Conservation (phyloP, 2,329 filamentous ascomycete species). For the Verticillium klebahnii region DNA sequence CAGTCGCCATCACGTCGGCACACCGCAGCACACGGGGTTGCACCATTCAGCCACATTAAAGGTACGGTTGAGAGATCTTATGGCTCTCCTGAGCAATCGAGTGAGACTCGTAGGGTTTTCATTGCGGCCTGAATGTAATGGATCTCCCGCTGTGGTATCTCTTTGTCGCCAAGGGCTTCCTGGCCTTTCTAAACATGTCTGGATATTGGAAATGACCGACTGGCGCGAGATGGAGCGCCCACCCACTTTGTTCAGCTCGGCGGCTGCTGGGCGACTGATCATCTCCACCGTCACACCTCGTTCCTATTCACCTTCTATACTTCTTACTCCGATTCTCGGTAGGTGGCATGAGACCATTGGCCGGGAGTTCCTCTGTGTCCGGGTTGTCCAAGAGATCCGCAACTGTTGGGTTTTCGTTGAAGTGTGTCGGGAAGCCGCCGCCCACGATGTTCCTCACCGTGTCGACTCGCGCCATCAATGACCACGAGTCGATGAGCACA, state of each 20-base stretch:
- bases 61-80: background rate
- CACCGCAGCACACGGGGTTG: background rate
- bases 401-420: conserved; percentile 32
- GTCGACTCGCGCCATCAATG: conserved; percentile 41
- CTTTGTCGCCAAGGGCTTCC: background rate
- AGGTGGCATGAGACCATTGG: conserved; percentile 7
- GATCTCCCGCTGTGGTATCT: background rate
- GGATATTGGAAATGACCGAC: background rate
- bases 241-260: background rate
- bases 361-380: conserved; percentile 20
- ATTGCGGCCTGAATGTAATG: background rate
- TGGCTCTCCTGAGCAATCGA: background rate
- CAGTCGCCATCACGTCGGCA: background rate
- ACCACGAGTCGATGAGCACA: conserved; percentile 47
- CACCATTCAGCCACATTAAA: background rate
- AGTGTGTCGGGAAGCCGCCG: conserved; percentile 36
- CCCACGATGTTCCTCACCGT: conserved; percentile 44
- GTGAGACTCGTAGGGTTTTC: background rate
- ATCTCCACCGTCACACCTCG: background rate
- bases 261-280: background rate
- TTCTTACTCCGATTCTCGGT: conserved; percentile 9
- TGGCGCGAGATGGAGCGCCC: background rate
- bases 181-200: background rate
- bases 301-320: background rate
- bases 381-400: conserved; percentile 27